A percentile compares a stretch with the other conserved stretches of the same genome.
These are phyloP conservation scores for Anastatica hierochuntica DNA, from an alignment of 345 rosid genomes.

Conservation along the genomic window DNA sequence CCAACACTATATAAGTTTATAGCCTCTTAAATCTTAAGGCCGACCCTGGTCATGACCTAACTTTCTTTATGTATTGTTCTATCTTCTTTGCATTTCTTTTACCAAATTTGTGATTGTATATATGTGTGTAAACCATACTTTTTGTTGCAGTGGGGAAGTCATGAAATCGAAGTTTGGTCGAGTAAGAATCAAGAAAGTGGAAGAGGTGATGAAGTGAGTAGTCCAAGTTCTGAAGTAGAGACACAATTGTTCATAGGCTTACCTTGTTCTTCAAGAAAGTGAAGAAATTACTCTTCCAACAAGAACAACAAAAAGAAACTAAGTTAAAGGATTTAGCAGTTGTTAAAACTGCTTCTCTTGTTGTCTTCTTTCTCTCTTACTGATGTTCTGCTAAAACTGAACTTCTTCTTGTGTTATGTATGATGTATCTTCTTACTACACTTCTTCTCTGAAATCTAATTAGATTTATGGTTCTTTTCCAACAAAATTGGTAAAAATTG, in stretches of 20 bases:
- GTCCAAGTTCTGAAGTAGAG: constrained; percentile 66
- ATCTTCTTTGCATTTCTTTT: background rate
- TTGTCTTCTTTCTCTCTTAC: constrained; percentile 18
- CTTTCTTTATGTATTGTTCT: background rate
- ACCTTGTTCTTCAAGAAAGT: constrained; percentile 42
- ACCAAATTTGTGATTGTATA: background rate
- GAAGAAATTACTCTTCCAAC: constrained; percentile 15
- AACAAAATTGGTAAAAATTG: no score
- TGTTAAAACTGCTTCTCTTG: constrained; percentile 19
- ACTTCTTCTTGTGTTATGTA: no score
- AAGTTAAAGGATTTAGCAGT: no score
- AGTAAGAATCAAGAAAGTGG: constrained; percentile 19
- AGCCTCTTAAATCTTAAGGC: no score
- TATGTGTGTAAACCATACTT: no score
- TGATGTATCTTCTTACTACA: no score
- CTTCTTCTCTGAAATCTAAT: no score
- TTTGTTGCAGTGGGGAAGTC: constrained; percentile 32
- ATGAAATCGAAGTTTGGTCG: constrained; percentile 15
- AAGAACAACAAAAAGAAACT: constrained; percentile 5
- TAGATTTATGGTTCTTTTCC: no score
- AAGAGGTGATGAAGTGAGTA: constrained; percentile 32
- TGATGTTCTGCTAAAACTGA: constrained; percentile 8
- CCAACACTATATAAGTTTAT: no score
- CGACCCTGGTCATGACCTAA: background rate
- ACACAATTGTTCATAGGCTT: constrained; percentile 79